A percentile compares a stretch with the other conserved stretches of the same genome.
phyloP scores from a whole-genome alignment of 495 filamentous ascomycete species.

The Podospora anserina region DNA sequence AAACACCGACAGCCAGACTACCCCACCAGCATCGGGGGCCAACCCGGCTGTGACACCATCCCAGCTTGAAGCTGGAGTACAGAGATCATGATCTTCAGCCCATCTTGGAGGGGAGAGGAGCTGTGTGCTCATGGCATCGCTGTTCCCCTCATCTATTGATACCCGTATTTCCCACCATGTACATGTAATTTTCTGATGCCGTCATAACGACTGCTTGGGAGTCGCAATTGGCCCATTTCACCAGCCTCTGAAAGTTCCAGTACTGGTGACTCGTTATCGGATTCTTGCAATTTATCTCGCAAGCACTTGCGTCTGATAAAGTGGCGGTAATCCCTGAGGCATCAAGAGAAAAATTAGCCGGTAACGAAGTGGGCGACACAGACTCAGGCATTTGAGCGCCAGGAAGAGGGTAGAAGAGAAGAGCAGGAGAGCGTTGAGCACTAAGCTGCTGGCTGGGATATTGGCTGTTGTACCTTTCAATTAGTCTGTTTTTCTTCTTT shows the following conservation, averaged over 20 bases:
- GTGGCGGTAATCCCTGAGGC: neutral
- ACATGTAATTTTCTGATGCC: conserved; percentile 16
- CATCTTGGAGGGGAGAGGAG: neutral
- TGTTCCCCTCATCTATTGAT: conserved; percentile 15
- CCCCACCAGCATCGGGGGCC: conserved; percentile 15
- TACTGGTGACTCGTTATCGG: neutral
- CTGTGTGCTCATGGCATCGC: neutral
- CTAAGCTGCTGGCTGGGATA: neutral
- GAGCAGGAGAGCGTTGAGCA: neutral
- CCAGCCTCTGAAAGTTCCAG: neutral
- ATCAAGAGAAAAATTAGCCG: neutral
- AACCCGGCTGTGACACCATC: conserved; percentile 31
- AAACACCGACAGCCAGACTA: conserved; percentile 4
- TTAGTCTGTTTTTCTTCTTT: neutral
- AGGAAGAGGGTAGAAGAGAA: neutral
- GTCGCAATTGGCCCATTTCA: neutral
- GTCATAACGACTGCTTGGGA: neutral
- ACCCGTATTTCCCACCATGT: conserved; percentile 19
- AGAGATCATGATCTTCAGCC: neutral
- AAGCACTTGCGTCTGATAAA: neutral
- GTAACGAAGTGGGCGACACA: neutral
- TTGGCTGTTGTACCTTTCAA: conserved; percentile 11
- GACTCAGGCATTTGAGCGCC: neutral
- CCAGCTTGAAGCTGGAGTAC: conserved; percentile 36
- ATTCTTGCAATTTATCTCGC: neutral